A percentile compares a stretch with the other conserved stretches of the same genome.
These are phyloP conservation scores for Podospora conica DNA, from an alignment of 495 filamentous ascomycete species.

Conservation along the genomic window DNA sequence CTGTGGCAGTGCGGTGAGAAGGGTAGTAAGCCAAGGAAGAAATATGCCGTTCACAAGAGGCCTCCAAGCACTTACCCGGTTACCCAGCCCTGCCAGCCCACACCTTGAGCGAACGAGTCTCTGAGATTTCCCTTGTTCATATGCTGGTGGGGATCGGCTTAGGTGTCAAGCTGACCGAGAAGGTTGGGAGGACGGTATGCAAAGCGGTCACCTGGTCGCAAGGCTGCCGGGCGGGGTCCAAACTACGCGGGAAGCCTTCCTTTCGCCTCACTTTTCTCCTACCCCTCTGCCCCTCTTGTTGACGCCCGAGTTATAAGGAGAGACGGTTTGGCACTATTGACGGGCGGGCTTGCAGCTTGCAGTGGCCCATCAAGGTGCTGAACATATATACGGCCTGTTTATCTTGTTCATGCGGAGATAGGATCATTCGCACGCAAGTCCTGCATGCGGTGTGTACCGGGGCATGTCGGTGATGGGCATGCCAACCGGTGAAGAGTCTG, in stretches of 20 bases:
- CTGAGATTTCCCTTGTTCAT: background rate
- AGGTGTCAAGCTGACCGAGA: background rate
- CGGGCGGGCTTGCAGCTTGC: background rate
- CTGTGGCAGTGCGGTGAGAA: background rate
- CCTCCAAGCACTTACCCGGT: background rate
- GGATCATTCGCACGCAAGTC: background rate
- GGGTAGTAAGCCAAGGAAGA: background rate
- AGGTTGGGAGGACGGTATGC: background rate
- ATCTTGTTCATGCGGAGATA: background rate
- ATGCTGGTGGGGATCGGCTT: background rate
- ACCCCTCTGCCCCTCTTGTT: background rate
- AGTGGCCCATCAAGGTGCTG: background rate
- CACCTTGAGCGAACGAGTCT: background rate
- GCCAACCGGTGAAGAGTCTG: background rate
- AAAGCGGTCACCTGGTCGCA: background rate
- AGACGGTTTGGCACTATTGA: background rate
- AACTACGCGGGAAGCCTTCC: background rate
- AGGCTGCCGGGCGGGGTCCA: constrained; percentile 1
- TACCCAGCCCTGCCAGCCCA: background rate
- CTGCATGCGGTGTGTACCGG: background rate
- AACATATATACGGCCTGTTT: background rate
- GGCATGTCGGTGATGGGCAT: background rate
- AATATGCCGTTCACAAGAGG: background rate
- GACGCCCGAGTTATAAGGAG: background rate
- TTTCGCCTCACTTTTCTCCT: background rate